Evolutionary conservation across 2,329 filamentous ascomycete species (phyloP).

Genomic region (Trichoderma sp.): DNA sequence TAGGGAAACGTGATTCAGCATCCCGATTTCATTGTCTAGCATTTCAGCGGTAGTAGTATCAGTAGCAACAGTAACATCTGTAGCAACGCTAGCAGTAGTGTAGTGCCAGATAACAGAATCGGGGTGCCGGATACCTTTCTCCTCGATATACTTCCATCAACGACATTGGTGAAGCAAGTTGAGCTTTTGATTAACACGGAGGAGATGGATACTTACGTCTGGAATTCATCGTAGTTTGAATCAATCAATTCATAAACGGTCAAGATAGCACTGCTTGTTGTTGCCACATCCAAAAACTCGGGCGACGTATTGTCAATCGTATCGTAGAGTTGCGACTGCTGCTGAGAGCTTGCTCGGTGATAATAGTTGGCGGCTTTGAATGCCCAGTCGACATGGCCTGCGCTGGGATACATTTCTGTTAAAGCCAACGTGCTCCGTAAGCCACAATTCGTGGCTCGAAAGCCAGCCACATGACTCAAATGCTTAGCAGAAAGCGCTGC

Average conservation of each 20-base stretch:
- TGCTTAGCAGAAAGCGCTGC: slow-evolving; percentile 9
- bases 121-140: too few relatives aligned
- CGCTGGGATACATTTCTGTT: slow-evolving; percentile 19
- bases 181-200: not conserved
- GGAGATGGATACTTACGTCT: not conserved
- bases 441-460: not conserved
- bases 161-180: not conserved
- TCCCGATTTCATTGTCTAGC: too few relatives aligned
- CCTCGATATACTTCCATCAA: not conserved
- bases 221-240: slow-evolving; percentile 5
- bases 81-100: too few relatives aligned
- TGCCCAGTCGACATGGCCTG: slow-evolving; percentile 12
- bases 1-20: too few relatives aligned
- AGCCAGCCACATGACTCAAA: slow-evolving; percentile 9
- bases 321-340: not conserved
- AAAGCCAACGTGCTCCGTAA: not conserved
- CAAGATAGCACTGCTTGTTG: slow-evolving; percentile 3
- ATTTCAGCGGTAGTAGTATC: too few relatives aligned
- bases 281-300: not conserved
- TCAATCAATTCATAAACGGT: slow-evolving; percentile 15
- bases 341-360: slow-evolving; percentile 1
- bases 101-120: too few relatives aligned
- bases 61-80: too few relatives aligned
- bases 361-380: slow-evolving; percentile 21
- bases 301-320: not conserved